A percentile compares a stretch with the other conserved stretches of the same genome.
Evolutionary conservation across 495 filamentous ascomycete species (phyloP).

Genomic region (Aspergillus ellipticus): DNA sequence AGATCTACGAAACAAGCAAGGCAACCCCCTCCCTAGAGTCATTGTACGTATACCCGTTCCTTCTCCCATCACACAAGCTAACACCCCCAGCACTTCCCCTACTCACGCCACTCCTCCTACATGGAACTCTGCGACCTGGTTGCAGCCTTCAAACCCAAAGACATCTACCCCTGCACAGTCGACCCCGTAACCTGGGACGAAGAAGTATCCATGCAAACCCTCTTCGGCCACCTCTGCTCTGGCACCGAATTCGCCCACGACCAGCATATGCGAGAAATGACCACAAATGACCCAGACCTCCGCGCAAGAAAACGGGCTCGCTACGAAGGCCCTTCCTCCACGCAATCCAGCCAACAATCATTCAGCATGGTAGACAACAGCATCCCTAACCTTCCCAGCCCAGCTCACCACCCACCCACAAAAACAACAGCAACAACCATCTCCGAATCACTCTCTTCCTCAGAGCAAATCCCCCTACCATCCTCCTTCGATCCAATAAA

Average conservation of each 20-base stretch:
- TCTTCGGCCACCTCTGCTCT: slow-evolving; percentile 72
- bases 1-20: slow-evolving; percentile 1
- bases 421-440: not conserved
- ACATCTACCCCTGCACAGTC: slow-evolving; percentile 84
- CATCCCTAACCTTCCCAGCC: not conserved
- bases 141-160: slow-evolving; percentile 62
- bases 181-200: slow-evolving; percentile 59
- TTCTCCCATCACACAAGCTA: not conserved
- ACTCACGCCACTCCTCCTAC: slow-evolving; percentile 88
- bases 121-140: slow-evolving; percentile 72
- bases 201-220: slow-evolving; percentile 53
- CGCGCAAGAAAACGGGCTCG: slow-evolving; percentile 26
- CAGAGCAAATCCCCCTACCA: slow-evolving; percentile 7
- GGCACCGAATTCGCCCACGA: slow-evolving; percentile 63
- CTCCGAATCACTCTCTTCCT: not conserved
- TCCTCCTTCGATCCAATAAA: slow-evolving; percentile 11
- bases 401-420: no score
- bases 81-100: slow-evolving; percentile 62
- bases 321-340: slow-evolving; percentile 19
- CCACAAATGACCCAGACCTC: slow-evolving; percentile 14
- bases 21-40: slow-evolving; percentile 8
- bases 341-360: slow-evolving; percentile 24
- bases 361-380: slow-evolving; percentile 12
- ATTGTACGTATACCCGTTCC: slow-evolving; percentile 12
- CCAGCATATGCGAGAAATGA: slow-evolving; percentile 48